phyloP scores from a whole-genome alignment of 768 basidiomycete genomes.

The Boletellus ananiceps region DNA sequence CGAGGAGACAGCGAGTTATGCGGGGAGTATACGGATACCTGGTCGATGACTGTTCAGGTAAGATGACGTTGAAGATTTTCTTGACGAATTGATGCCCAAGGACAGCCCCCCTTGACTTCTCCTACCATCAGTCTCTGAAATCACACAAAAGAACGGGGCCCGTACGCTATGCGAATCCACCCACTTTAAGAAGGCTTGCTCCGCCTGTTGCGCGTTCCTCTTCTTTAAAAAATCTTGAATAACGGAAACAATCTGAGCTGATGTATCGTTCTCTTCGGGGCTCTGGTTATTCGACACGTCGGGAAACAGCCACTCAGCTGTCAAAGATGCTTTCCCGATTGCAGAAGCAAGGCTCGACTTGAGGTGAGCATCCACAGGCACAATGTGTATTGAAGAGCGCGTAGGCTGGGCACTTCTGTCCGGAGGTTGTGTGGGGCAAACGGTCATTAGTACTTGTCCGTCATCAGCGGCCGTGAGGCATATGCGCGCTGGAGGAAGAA shows the following conservation, averaged over 20 bases:
- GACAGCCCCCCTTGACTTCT: conserved; percentile 14
- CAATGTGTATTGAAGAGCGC: conserved; percentile 53
- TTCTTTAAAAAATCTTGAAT: conserved; percentile 41
- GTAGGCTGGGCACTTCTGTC: conserved; percentile 8
- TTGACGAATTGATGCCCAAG: conserved; percentile 54
- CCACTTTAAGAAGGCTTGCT: conserved; percentile 62
- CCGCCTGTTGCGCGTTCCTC: conserved; percentile 48
- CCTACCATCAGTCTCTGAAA: conserved; percentile 1
- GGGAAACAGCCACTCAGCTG: conserved; percentile 42
- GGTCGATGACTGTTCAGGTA: conserved; percentile 38
- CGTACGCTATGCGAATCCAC: conserved; percentile 34
- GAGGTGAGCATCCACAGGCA: conserved; percentile 51
- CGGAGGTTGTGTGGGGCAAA: conserved; percentile 34
- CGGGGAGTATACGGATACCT: conserved; percentile 50
- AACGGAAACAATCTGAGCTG: conserved; percentile 33
- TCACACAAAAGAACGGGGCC: not conserved
- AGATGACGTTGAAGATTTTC: conserved; percentile 47
- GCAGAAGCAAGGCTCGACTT: conserved; percentile 62
- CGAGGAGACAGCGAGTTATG: conserved; percentile 54
- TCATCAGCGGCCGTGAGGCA: conserved; percentile 32
- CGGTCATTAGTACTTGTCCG: conserved; percentile 50
- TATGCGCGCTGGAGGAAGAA: conserved; percentile 30
- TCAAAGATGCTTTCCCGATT: conserved; percentile 47
- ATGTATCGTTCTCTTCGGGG: conserved; percentile 16
- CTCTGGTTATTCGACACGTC: not conserved